Evolutionary conservation across 2,329 filamentous ascomycete species (phyloP).

Genomic region (Colletotrichum eremochloae): DNA sequence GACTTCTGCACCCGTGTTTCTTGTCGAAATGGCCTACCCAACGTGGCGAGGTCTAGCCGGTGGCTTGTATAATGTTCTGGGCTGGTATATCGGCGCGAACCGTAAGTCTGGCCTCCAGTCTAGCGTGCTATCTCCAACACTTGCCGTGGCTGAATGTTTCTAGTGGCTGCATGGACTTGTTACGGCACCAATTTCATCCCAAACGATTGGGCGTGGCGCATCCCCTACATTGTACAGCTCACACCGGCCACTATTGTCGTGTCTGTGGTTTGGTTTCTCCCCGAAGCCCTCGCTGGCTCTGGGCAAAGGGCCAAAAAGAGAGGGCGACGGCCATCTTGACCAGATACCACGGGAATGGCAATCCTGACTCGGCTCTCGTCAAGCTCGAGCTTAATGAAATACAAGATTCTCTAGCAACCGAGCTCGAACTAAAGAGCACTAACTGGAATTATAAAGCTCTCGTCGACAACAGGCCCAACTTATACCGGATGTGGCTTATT

Average conservation of each 20-base stretch:
- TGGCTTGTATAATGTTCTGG: constrained; percentile 43
- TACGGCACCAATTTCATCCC: constrained; percentile 59
- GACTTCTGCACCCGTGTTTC: constrained; percentile 42
- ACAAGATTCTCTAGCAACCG: constrained; percentile 59
- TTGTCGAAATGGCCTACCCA: constrained; percentile 44
- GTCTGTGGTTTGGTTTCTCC: constrained; percentile 60
- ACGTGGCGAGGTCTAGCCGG: constrained; percentile 44
- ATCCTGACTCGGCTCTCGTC: constrained; percentile 50
- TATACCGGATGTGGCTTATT: constrained; percentile 62
- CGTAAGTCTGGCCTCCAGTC: constrained; percentile 17
- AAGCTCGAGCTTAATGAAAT: constrained; percentile 61
- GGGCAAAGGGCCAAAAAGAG: constrained; percentile 51
- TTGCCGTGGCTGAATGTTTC: not conserved
- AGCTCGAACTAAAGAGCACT: constrained; percentile 52
- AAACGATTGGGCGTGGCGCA: constrained; percentile 63
- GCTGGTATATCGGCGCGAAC: constrained; percentile 44
- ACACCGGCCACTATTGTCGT: constrained; percentile 58
- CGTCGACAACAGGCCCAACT: constrained; percentile 60
- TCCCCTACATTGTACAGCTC: constrained; percentile 60
- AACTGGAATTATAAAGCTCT: constrained; percentile 60
- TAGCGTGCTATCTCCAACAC: not conserved
- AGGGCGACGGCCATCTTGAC: constrained; percentile 50
- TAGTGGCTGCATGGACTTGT: constrained; percentile 58
- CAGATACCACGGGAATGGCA: constrained; percentile 59
- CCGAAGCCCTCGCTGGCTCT: constrained; percentile 62